phyloP scores from a whole-genome alignment of 805 yeast genomes.

The Candida maltosa region DNA sequence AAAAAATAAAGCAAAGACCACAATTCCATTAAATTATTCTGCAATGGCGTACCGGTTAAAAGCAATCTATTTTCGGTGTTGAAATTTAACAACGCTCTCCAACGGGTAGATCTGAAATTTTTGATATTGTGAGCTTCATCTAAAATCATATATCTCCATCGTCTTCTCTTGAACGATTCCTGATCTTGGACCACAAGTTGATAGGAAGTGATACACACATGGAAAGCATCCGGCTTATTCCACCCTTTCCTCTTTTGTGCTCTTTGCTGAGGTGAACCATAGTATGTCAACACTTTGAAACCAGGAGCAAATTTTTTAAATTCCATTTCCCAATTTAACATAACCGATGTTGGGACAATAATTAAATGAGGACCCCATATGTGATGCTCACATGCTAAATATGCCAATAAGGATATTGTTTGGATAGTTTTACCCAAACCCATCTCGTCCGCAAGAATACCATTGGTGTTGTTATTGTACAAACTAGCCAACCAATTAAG shows the following conservation, averaged over 20 bases:
- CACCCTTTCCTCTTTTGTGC: slow-evolving; percentile 95
- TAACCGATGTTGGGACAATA: slow-evolving; percentile 95
- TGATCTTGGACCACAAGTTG: slow-evolving; percentile 98
- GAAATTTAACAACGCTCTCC: slow-evolving; percentile 94
- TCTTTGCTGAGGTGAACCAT: slow-evolving; percentile 96
- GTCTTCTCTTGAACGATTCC: slow-evolving; percentile 84
- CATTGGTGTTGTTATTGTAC: slow-evolving; percentile 89
- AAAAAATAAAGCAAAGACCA: slow-evolving; percentile 94
- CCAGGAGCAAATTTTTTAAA: slow-evolving; percentile 98
- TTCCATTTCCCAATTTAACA: slow-evolving; percentile 99
- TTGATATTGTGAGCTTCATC: slow-evolving; percentile 99
- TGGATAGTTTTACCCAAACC: slow-evolving; percentile 97
- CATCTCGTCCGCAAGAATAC: slow-evolving; percentile 98
- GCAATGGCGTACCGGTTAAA: slow-evolving; percentile 95
- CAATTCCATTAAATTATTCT: slow-evolving; percentile 88
- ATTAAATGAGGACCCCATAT: slow-evolving; percentile 98
- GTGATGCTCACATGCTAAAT: slow-evolving; percentile 89
- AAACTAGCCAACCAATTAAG: slow-evolving; percentile 94
- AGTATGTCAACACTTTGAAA: slow-evolving; percentile 89
- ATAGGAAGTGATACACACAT: slow-evolving; percentile 94
- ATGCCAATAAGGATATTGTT: slow-evolving; percentile 81
- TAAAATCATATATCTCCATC: slow-evolving; percentile 93
- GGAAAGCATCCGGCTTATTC: slow-evolving; percentile 95
- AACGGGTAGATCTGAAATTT: slow-evolving; percentile 91
- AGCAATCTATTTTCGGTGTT: slow-evolving; percentile 85